Conservation (phyloP, 768 basidiomycete genomes). For the Lactarius tabidus region DNA sequence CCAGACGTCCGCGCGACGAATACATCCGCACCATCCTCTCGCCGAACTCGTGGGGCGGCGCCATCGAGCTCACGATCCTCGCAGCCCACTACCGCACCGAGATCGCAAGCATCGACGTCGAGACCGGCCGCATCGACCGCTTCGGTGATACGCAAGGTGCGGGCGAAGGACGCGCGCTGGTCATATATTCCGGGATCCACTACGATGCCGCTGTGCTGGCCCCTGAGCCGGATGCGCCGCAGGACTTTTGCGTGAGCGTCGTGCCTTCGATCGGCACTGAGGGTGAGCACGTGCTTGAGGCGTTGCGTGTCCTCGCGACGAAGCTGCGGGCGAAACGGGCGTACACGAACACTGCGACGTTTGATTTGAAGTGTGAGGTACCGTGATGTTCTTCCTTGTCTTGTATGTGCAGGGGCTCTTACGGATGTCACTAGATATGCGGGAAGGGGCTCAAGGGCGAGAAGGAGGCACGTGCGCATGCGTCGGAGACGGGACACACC, state of each 20-base stretch:
- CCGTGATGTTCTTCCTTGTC: conserved; percentile 2
- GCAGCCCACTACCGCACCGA: conserved; percentile 79
- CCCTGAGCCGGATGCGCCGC: conserved; percentile 68
- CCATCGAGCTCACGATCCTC: conserved; percentile 87
- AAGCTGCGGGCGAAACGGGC: conserved; percentile 73
- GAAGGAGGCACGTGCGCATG: conserved; percentile 88
- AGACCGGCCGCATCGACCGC: conserved; percentile 83
- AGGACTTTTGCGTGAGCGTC: conserved; percentile 79
- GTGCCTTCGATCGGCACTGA: conserved; percentile 56
- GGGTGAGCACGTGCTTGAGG: conserved; percentile 53
- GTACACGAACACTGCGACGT: conserved; percentile 88
- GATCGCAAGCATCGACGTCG: conserved; percentile 87
- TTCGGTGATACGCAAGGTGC: conserved; percentile 52
- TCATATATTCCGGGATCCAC: conserved; percentile 96
- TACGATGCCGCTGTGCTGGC: conserved; percentile 89
- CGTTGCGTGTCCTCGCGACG: conserved; percentile 66
- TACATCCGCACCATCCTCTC: conserved; percentile 82
- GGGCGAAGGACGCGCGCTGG: conserved; percentile 43
- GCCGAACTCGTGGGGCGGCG: conserved; percentile 88
- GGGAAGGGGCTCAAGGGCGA: conserved; percentile 86
- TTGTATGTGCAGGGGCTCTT: conserved; percentile 4
- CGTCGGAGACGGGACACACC: conserved; percentile 79
- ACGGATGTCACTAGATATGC: conserved; percentile 51
- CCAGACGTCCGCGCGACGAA: conserved; percentile 52
- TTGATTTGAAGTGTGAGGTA: conserved; percentile 86